Percentiles rank a stretch among this genome's conserved stretches.
Conservation (phyloP, 2,329 filamentous ascomycete species). For the Cadophora malorum region DNA sequence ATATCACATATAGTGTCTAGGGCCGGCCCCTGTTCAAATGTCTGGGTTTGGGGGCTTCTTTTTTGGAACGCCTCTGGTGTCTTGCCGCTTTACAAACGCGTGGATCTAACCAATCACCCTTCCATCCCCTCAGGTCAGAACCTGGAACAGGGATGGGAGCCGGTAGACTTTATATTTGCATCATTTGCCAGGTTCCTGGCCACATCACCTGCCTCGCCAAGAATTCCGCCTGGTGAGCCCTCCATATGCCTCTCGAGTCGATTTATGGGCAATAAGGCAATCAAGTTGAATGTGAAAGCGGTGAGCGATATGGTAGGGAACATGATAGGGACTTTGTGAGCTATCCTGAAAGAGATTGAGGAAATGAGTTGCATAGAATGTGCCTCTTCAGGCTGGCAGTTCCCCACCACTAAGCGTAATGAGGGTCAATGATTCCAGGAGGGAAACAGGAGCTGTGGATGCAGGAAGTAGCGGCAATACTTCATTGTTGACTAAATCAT, state of each 20-base stretch:
- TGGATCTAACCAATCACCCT: background rate
- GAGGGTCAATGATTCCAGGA: background rate
- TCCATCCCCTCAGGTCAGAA: background rate
- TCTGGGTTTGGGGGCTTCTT: slow-evolving; percentile 7
- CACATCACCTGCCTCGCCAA: background rate
- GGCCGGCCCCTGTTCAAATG: background rate
- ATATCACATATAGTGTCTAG: slow-evolving; percentile 4
- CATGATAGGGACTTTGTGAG: background rate
- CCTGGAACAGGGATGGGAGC: background rate
- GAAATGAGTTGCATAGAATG: background rate
- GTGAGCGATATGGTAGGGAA: background rate
- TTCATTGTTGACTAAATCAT: background rate
- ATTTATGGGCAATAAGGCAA: background rate
- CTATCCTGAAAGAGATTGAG: slow-evolving; percentile 4
- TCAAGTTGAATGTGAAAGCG: background rate
- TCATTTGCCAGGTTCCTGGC: background rate
- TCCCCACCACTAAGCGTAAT: slow-evolving; percentile 2
- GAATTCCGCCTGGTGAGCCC: background rate
- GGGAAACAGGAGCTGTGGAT: background rate
- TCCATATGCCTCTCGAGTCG: background rate
- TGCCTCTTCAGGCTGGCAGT: background rate
- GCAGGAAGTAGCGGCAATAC: background rate
- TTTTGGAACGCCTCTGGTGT: slow-evolving; percentile 1
- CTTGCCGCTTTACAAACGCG: background rate
- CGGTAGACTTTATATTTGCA: background rate